Evolutionary conservation across 208 protist species (phyloP).

Genomic region (Trypanosomatidae sp.): DNA sequence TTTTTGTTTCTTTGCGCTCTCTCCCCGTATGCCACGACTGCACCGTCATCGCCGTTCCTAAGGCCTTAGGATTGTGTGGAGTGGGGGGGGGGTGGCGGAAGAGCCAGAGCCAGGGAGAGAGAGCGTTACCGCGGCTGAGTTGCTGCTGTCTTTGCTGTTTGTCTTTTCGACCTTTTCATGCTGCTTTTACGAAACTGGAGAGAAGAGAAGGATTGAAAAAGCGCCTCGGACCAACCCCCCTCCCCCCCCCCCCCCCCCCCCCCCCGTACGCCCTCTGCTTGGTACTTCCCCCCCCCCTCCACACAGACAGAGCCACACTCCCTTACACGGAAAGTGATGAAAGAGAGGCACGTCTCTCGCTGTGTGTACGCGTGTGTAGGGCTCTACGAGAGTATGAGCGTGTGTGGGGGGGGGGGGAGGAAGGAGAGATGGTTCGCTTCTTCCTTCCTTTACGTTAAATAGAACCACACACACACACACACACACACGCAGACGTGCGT

Average conservation of each 20-base stretch:
- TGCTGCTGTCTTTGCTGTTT: not conserved
- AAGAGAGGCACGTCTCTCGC: not conserved
- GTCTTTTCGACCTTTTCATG: not conserved
- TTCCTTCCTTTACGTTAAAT: not conserved
- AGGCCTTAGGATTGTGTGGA: not conserved
- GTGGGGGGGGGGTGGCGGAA: not conserved
- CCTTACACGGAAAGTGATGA: not conserved
- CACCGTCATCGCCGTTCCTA: not conserved
- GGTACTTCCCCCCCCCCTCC: not conserved
- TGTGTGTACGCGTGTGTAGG: not conserved
- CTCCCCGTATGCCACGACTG: not conserved
- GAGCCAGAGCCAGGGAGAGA: not conserved
- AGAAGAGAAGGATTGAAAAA: not conserved
- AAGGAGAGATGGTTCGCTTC: not conserved
- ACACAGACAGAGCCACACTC: not conserved
- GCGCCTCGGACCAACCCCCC: not conserved
- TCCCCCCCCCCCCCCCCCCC: not conserved
- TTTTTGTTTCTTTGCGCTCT: not conserved
- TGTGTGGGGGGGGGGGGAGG: no score
- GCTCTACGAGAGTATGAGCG: not conserved
- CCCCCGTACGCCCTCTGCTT: not conserved
- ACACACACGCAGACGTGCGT: not conserved
- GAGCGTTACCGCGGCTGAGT: not conserved
- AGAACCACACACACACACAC: not conserved
- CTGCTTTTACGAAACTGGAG: not conserved